These are phyloP conservation scores for Pascua guehoae DNA, from an alignment of 1,284 basidiomycete species.

Conservation along the genomic window DNA sequence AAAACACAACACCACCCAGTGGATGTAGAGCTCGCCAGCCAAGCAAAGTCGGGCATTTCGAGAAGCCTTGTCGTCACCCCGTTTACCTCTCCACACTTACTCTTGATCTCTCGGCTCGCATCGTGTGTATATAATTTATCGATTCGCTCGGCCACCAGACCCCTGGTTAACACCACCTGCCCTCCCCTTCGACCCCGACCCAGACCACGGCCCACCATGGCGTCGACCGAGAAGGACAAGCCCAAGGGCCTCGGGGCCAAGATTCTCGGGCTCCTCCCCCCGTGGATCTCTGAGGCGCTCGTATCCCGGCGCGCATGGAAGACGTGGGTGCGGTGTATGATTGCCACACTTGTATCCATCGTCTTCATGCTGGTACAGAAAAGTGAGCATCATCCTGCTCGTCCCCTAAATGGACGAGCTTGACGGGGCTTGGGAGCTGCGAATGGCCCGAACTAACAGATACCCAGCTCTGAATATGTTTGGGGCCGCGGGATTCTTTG, in stretches of 20 bases:
- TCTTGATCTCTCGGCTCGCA: too few species aligned
- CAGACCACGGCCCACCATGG: too few species aligned
- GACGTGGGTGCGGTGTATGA: constrained; percentile 38
- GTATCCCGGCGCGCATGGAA: constrained; percentile 39
- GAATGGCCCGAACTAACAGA: background rate
- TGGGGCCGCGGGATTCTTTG: constrained; percentile 29
- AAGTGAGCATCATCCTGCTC: constrained; percentile 17
- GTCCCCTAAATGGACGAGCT: background rate
- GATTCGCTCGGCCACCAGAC: too few species aligned
- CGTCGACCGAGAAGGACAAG: too few species aligned
- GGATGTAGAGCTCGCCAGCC: too few species aligned
- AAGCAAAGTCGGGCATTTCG: too few species aligned
- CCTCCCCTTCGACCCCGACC: too few species aligned
- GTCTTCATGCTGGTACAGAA: constrained; percentile 33
- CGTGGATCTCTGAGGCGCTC: constrained; percentile 23
- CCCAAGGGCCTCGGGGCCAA: background rate
- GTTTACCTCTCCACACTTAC: too few species aligned
- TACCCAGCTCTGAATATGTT: background rate
- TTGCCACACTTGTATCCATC: constrained; percentile 31
- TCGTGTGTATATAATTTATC: too few species aligned
- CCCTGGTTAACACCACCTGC: too few species aligned
- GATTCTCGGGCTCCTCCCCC: constrained; percentile 18
- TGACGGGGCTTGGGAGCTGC: background rate
- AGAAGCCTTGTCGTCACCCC: too few species aligned
- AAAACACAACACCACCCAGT: too few species aligned